These are phyloP conservation scores for Microsporum audouinii DNA, from an alignment of 2,329 filamentous ascomycete species.

Conservation along the genomic window DNA sequence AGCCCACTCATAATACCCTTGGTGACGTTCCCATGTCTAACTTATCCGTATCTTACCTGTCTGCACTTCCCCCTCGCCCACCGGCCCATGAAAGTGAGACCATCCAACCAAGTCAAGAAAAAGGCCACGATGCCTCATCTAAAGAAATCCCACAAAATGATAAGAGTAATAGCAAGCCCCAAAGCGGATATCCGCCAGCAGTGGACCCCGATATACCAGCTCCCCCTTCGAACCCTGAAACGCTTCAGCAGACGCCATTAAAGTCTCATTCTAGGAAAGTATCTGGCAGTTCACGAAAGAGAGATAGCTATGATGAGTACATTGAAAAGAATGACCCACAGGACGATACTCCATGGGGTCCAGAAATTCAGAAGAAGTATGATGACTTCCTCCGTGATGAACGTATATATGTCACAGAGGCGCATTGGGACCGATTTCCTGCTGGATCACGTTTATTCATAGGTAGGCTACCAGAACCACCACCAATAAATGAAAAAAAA, in stretches of 20 bases:
- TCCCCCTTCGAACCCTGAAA: not conserved
- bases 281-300: not conserved
- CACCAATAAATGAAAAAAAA: not conserved
- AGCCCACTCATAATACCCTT: slow-evolving; percentile 18
- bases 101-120: slow-evolving; percentile 29
- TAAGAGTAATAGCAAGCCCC: not conserved
- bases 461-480: slow-evolving; percentile 25
- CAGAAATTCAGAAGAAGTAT: slow-evolving; percentile 39
- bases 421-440: slow-evolving; percentile 42
- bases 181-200: not conserved
- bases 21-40: slow-evolving; percentile 15
- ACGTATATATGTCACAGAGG: slow-evolving; percentile 41
- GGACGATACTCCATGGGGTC: slow-evolving; percentile 38
- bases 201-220: not conserved
- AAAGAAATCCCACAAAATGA: not conserved
- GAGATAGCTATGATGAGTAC: not conserved
- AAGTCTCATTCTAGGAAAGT: not conserved
- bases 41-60: slow-evolving; percentile 25
- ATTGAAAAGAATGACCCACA: slow-evolving; percentile 17
- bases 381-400: slow-evolving; percentile 42
- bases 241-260: not conserved
- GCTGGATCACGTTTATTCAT: slow-evolving; percentile 40
- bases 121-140: slow-evolving; percentile 21
- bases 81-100: slow-evolving; percentile 34
- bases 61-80: slow-evolving; percentile 35